Conservation (phyloP, 768 basidiomycete species). For the Trametes maxima region DNA sequence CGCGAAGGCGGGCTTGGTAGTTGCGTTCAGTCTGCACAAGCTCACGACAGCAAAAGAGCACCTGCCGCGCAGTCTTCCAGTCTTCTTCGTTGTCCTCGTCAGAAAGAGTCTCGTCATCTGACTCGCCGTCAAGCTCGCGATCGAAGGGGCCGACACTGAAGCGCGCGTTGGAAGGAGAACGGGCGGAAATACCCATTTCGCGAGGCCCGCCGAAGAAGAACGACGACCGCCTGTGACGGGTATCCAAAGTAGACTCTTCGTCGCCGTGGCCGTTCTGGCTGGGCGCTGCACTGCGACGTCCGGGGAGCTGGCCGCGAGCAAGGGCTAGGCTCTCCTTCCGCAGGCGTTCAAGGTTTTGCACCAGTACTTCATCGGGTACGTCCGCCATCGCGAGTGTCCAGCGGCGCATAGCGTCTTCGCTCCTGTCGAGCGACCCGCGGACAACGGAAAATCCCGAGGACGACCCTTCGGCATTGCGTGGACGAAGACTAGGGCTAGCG, state of each 20-base stretch:
- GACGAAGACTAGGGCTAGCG: not conserved
- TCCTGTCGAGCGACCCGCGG: slow-evolving; percentile 19
- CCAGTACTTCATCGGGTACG: slow-evolving; percentile 36
- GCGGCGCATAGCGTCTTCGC: slow-evolving; percentile 29
- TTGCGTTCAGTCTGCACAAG: slow-evolving; percentile 49
- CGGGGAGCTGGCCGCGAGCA: slow-evolving; percentile 19
- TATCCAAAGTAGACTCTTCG: slow-evolving; percentile 16
- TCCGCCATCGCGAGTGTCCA: slow-evolving; percentile 39
- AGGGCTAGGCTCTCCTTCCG: slow-evolving; percentile 28
- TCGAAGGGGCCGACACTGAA: slow-evolving; percentile 24
- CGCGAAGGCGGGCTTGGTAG: slow-evolving; percentile 42
- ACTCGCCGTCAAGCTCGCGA: slow-evolving; percentile 21
- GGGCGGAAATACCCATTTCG: slow-evolving; percentile 21
- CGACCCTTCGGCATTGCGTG: not conserved
- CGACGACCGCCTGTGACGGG: slow-evolving; percentile 18
- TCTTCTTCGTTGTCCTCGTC: slow-evolving; percentile 31
- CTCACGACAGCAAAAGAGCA: slow-evolving; percentile 50
- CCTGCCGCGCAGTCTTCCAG: slow-evolving; percentile 43
- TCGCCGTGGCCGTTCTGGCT: slow-evolving; percentile 23
- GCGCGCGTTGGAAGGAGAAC: slow-evolving; percentile 12
- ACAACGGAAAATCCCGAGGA: slow-evolving; percentile 21
- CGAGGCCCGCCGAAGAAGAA: slow-evolving; percentile 23
- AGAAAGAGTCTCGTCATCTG: slow-evolving; percentile 24
- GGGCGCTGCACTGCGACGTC: slow-evolving; percentile 17
- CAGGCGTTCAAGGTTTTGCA: slow-evolving; percentile 34